Base-by-base conservation (phyloP, 176 grass and related monocot genomes). In the Musa acuminata region DNA sequence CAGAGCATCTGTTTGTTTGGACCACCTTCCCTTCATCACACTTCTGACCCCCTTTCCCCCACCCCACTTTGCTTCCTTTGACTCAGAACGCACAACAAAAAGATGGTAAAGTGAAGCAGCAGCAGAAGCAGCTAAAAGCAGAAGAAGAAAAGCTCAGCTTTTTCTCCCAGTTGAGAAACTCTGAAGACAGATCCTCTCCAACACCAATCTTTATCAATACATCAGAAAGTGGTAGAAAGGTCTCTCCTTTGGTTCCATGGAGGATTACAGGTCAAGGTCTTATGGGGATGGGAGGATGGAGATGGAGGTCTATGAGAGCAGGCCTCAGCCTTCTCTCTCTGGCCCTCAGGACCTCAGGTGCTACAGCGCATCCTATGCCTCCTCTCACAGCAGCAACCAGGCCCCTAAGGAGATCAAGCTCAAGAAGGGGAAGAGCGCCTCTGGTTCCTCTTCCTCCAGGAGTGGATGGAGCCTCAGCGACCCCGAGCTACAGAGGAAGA, bases 401-500 rank as follows among this genome's bases (percentile, higher is more conserved):
- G 79, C 27, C 59, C 81, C 77, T 16, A 76, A 29, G 29, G 19
- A 27, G 63, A 1, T 8, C 59, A 72, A 81, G 77, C 1, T 75
- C 8, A 82, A 73, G 73, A 78, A 81, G 29, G 75, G 82, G 51
- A 79, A 71, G 49, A 53, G 51, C 78, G 60, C 69, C 52, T 73
- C 49, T 24, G 83, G 72, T 79, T 78, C 80, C 74, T 76, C 86
- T 83, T 83, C 87, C 21, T 82, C 54, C 21, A 73, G 57, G 79
- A 22, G 76, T 21, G 66, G 64, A 11, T 93, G 79, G 84, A 27
- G 78, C 52, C 54, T 93, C 27, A 67, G 78, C 55, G 90, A 86
- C 19, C 86, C 88, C 1, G 95, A 99, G 78, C 81, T 94, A 53
- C 90, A 86, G 90, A 81, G 90, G 79, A 87, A 76, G 95, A 99